These are phyloP conservation scores for Alloteropsis angusta DNA, from an alignment of 202 grass and related monocot genomes.

Conservation along the genomic window DNA sequence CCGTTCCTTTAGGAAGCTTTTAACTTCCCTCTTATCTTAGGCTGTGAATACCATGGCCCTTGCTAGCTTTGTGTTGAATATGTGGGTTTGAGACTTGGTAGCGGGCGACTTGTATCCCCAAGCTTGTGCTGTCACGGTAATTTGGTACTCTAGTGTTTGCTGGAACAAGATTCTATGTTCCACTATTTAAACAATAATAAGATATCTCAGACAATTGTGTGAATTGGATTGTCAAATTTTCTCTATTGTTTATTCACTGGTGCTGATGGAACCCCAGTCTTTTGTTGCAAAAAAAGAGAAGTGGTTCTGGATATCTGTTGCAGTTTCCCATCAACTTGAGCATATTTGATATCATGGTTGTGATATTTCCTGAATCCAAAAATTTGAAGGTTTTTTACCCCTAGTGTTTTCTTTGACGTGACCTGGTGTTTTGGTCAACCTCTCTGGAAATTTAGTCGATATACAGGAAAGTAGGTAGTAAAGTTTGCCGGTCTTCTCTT, in stretches of 20 bases:
- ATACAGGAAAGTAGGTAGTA: no score
- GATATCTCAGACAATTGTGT: not conserved
- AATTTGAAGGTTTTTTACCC: no score
- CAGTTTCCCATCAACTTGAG: no score
- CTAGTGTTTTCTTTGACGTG: no score
- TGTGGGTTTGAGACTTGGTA: not conserved
- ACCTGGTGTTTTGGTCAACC: no score
- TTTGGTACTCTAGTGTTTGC: not conserved
- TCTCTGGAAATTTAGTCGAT: no score
- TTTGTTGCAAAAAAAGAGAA: no score
- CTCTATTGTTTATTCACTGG: not conserved
- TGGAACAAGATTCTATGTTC: not conserved
- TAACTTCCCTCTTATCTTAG: not conserved
- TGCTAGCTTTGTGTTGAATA: not conserved
- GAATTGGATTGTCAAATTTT: not conserved
- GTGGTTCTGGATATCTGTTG: no score
- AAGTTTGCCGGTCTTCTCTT: no score
- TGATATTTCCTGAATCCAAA: no score
- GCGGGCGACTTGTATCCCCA: not conserved
- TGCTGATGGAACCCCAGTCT: no score
- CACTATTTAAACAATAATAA: not conserved
- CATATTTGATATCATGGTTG: no score
- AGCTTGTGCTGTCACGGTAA: not conserved
- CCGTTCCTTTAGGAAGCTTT: not conserved
- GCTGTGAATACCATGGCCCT: not conserved